phyloP scores from a whole-genome alignment of 1,284 basidiomycete genomes.

The Calocybe gambosa region DNA sequence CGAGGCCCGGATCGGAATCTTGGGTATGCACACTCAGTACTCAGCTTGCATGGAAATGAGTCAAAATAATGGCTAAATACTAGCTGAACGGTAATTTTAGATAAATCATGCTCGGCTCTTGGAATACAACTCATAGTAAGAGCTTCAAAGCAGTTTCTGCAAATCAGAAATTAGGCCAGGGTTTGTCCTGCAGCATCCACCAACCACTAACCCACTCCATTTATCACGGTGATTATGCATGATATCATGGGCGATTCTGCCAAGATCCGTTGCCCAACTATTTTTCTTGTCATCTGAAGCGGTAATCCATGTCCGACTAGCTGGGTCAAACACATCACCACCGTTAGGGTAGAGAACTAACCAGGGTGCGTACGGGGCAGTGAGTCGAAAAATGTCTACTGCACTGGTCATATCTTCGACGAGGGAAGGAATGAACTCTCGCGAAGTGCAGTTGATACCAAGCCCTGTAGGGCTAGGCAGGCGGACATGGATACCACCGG shows the following conservation, averaged over 20 bases:
- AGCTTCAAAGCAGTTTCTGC: slow-evolving; percentile 1
- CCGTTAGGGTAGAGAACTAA: slow-evolving; percentile 75
- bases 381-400: slow-evolving; percentile 14
- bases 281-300: slow-evolving; percentile 14
- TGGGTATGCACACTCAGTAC: too few species aligned
- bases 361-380: slow-evolving; percentile 32
- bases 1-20: too few species aligned
- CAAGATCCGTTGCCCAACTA: slow-evolving; percentile 42
- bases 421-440: slow-evolving; percentile 32
- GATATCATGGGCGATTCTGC: slow-evolving; percentile 21
- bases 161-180: slow-evolving; percentile 45
- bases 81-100: too few species aligned
- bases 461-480: slow-evolving; percentile 39
- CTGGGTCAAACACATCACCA: slow-evolving; percentile 49
- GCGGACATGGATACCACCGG: not conserved
- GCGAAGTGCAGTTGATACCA: slow-evolving; percentile 69
- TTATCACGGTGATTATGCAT: slow-evolving; percentile 12
- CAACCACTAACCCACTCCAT: slow-evolving; percentile 57
- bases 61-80: too few species aligned
- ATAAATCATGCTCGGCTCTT: too few species aligned
- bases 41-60: too few species aligned
- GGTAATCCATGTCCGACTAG: slow-evolving; percentile 40
- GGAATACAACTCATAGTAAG: too few species aligned
- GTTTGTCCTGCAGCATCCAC: slow-evolving; percentile 68
- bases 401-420: slow-evolving; percentile 26